Base-by-base conservation (phyloP, 306 rosid species). In the Adenanthera pavonina region DNA sequence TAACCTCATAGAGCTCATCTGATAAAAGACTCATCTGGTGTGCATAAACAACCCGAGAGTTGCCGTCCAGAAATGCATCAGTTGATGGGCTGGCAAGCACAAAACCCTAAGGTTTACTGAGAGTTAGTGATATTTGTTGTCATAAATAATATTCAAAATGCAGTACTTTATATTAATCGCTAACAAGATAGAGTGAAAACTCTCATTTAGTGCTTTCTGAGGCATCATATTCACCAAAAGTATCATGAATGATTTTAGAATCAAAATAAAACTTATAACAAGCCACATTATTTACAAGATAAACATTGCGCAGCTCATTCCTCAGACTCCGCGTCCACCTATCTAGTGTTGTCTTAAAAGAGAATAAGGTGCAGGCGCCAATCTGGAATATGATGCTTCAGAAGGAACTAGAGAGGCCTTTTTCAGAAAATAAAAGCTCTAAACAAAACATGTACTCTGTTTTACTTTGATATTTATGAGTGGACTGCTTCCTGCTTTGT, bases 401-500 rank as follows among this genome's bases (percentile, higher is more conserved):
- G 0, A 8, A 67, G 73, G 15, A 3, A 67, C 8, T 8, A n/a
- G 17, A n/a, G 34, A 20, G 7, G 8, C 2, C 4, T 8, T 67
- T 40, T 41, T 17, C 41, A 47, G 35, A 70, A 47, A 70, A 70
- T 70, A 20, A 64, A 70, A 76, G 54, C n/a, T 46, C 34, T 20
- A 11, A 16, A 35, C 43, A 5, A 36, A 46, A 40, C 3, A 2
- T 43, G 4, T 33, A 6, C 60, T 72, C 7, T 34, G 47, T 53
- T 59, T 8, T 83, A 90, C 93, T 83, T 90, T 82, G 73, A 90
- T 86, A 80, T 88, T 88, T 35, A 88, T 54, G 70, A 17, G 62
- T 69, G 89, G 94, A 46, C 3, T 35, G n/a, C 2, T 12, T 78
- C 83, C 80, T 19, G 53, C 87, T 64, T 53, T 56, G 61, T 82